These are phyloP conservation scores for Escallonia herrerae DNA, from an alignment of 129 eudicot genomes.

Conservation along the genomic window DNA sequence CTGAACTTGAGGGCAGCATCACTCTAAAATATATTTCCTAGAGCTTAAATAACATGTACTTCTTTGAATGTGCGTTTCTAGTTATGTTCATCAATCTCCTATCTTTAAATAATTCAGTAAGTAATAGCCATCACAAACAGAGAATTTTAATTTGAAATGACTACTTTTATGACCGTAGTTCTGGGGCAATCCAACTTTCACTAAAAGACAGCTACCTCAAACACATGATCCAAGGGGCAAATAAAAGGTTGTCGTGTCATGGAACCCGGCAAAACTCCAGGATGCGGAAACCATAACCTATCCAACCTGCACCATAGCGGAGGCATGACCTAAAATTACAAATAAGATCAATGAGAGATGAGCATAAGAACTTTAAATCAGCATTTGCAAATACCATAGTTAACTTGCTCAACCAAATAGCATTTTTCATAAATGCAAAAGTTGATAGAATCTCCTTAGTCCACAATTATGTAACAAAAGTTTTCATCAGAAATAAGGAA, in stretches of 20 bases:
- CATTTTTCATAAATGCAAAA: neutral
- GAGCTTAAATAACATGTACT: too few relatives aligned
- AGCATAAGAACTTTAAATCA: conserved; percentile 4
- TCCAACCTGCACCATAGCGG: conserved; percentile 99
- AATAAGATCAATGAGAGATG: conserved; percentile 20
- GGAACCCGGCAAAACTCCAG: conserved; percentile 71
- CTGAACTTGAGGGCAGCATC: too few relatives aligned
- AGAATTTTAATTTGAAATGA: conserved; percentile 1
- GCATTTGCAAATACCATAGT: neutral
- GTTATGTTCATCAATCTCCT: too few relatives aligned
- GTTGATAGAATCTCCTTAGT: neutral
- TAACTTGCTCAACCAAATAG: neutral
- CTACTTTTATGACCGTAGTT: neutral
- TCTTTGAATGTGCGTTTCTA: too few relatives aligned
- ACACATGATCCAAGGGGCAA: conserved; percentile 92
- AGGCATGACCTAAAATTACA: conserved; percentile 95
- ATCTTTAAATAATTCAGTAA: neutral
- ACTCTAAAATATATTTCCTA: too few relatives aligned
- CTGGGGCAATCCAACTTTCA: conserved; percentile 4
- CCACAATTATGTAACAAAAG: neutral
- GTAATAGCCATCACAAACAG: neutral
- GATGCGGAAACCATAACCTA: conserved; percentile 98
- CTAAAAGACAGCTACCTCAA: conserved; percentile 56
- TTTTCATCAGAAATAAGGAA: neutral
- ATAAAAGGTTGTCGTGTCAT: conserved; percentile 86